phyloP scores from a whole-genome alignment of 495 filamentous ascomycete species.

The Lindgomyces ingoldianus region DNA sequence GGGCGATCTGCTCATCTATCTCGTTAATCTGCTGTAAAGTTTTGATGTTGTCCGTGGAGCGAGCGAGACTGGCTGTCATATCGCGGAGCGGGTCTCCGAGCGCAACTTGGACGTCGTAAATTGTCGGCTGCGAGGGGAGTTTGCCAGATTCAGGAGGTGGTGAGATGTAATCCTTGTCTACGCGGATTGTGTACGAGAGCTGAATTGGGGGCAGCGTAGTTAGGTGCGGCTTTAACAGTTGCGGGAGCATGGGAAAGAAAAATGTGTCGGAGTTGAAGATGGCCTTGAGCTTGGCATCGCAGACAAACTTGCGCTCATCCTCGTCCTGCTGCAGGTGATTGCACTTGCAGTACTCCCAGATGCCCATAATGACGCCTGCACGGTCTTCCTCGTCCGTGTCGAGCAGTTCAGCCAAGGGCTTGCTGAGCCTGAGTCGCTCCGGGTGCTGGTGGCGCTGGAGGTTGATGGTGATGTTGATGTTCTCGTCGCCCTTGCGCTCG shows the following conservation, averaged over 20 bases:
- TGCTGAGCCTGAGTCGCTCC: slow-evolving; percentile 77
- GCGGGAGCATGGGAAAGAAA: slow-evolving; percentile 85
- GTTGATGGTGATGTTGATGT: slow-evolving; percentile 86
- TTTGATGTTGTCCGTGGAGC: slow-evolving; percentile 55
- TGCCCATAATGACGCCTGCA: slow-evolving; percentile 78
- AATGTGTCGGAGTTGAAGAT: slow-evolving; percentile 76
- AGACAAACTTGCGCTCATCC: slow-evolving; percentile 86
- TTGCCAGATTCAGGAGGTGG: slow-evolving; percentile 51
- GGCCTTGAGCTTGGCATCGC: slow-evolving; percentile 75
- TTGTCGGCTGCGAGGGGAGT: slow-evolving; percentile 50
- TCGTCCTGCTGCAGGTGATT: slow-evolving; percentile 89
- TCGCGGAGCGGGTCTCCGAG: slow-evolving; percentile 79
- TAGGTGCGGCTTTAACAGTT: slow-evolving; percentile 72
- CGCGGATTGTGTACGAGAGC: slow-evolving; percentile 89
- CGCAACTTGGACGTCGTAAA: slow-evolving; percentile 85
- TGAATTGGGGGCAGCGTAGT: slow-evolving; percentile 77
- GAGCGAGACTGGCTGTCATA: slow-evolving; percentile 63
- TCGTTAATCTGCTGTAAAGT: slow-evolving; percentile 68
- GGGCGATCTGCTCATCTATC: slow-evolving; percentile 81
- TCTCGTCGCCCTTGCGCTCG: slow-evolving; percentile 87
- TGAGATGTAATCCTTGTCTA: slow-evolving; percentile 71
- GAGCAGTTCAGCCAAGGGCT: slow-evolving; percentile 77
- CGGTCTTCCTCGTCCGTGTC: slow-evolving; percentile 86
- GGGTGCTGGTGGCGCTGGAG: slow-evolving; percentile 81
- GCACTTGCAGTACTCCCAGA: slow-evolving; percentile 93